phyloP scores from a whole-genome alignment of 768 basidiomycete species.

The Tulasnella sp. region DNA sequence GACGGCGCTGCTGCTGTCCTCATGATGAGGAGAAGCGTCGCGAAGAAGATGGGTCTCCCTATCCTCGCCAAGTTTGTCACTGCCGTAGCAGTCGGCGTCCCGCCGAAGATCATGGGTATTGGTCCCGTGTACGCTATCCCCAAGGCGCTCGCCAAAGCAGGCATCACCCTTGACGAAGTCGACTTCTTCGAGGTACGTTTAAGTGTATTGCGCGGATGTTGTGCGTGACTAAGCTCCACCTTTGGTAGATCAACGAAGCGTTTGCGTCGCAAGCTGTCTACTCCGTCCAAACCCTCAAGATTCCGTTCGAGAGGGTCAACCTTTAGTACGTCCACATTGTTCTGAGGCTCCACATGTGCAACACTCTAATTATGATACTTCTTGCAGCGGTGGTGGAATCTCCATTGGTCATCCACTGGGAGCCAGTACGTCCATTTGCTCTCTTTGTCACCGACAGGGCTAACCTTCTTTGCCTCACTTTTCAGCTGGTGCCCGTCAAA shows the following conservation, averaged over 20 bases:
- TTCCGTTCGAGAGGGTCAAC: slow-evolving; percentile 74
- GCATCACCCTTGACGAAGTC: slow-evolving; percentile 55
- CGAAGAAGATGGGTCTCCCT: slow-evolving; percentile 73
- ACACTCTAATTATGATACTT: background rate
- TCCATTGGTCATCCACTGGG: slow-evolving; percentile 84
- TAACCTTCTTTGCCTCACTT: background rate
- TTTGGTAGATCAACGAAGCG: slow-evolving; percentile 65
- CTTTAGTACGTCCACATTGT: slow-evolving; percentile 28
- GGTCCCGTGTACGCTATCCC: slow-evolving; percentile 87
- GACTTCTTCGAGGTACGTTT: slow-evolving; percentile 59
- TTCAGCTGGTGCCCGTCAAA: slow-evolving; percentile 39
- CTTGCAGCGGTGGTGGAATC: slow-evolving; percentile 63
- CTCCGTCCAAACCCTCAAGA: slow-evolving; percentile 52
- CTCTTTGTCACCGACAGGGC: background rate
- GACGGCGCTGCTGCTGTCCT: slow-evolving; percentile 89
- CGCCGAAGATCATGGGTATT: slow-evolving; percentile 82
- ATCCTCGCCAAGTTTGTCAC: slow-evolving; percentile 78
- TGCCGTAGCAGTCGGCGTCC: slow-evolving; percentile 62
- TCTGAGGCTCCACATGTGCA: too few species aligned
- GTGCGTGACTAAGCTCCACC: background rate
- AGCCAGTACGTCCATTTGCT: slow-evolving; percentile 44
- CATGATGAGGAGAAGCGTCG: slow-evolving; percentile 66
- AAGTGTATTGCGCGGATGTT: too few species aligned
- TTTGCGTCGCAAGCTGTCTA: slow-evolving; percentile 67
- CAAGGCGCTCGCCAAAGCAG: slow-evolving; percentile 50